Evolutionary conservation across 2,329 filamentous ascomycete species (phyloP).

Genomic region (Magnaporthiopsis incrustans): DNA sequence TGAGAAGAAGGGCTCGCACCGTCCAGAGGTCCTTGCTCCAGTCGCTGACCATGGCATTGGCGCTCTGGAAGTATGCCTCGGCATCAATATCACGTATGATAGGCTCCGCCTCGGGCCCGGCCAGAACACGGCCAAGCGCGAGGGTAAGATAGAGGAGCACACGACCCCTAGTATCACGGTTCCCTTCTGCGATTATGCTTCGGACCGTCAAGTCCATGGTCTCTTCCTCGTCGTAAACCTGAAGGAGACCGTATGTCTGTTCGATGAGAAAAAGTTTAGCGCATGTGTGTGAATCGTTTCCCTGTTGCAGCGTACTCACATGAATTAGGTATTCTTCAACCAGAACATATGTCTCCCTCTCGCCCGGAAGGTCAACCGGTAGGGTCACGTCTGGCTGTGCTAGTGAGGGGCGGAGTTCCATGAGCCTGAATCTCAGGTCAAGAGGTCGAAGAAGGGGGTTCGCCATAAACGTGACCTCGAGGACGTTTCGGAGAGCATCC

Average conservation of each 20-base stretch:
- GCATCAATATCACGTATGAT: not conserved
- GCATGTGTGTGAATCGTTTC: not conserved
- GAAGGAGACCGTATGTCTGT: slow-evolving; percentile 52
- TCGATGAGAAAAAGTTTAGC: not conserved
- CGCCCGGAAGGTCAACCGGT: slow-evolving; percentile 20
- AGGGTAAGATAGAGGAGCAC: slow-evolving; percentile 50
- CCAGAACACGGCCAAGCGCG: slow-evolving; percentile 53
- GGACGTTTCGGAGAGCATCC: slow-evolving; percentile 5
- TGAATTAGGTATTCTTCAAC: slow-evolving; percentile 54
- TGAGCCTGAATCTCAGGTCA: slow-evolving; percentile 2
- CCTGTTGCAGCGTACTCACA: slow-evolving; percentile 26
- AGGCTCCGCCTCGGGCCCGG: slow-evolving; percentile 33
- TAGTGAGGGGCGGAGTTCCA: slow-evolving; percentile 1
- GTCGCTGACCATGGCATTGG: not conserved
- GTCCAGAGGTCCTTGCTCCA: slow-evolving; percentile 46
- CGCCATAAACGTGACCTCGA: slow-evolving; percentile 5
- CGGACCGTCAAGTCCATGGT: slow-evolving; percentile 30
- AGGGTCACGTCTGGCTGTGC: not conserved
- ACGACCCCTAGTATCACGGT: not conserved
- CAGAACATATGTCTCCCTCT: slow-evolving; percentile 36
- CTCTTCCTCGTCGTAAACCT: slow-evolving; percentile 45
- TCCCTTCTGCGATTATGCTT: slow-evolving; percentile 5
- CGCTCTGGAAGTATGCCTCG: slow-evolving; percentile 7
- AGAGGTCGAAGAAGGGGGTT: slow-evolving; percentile 4
- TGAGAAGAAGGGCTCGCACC: slow-evolving; percentile 54